phyloP scores from a whole-genome alignment of 768 basidiomycete species.

The Postia placenta region DNA sequence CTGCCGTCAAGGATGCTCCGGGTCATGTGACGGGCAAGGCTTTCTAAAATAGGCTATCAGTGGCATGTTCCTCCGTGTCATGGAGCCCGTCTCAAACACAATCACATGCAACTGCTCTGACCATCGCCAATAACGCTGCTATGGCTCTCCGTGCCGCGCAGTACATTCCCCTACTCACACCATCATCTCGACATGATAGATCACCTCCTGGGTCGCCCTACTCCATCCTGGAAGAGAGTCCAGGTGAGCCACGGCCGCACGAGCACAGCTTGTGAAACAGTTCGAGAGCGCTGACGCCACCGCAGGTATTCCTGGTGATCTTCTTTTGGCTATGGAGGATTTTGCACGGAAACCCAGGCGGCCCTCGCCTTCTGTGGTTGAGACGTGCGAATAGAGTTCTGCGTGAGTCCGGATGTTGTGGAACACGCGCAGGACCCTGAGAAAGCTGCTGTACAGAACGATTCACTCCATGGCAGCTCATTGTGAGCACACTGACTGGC shows the following conservation, averaged over 20 bases:
- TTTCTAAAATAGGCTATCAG: not conserved
- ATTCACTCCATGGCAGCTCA: conserved; percentile 96
- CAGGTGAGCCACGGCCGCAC: conserved; percentile 43
- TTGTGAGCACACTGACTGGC: conserved; percentile 77
- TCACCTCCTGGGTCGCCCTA: conserved; percentile 84
- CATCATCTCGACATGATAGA: conserved; percentile 67
- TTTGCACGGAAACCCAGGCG: conserved; percentile 50
- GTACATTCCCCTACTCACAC: conserved; percentile 1
- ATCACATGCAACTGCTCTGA: conserved; percentile 19
- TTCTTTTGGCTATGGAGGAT: conserved; percentile 90
- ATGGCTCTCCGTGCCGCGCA: not conserved
- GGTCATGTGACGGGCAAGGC: not conserved
- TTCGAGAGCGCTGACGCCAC: not conserved
- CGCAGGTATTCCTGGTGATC: conserved; percentile 82
- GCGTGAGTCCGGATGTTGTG: conserved; percentile 34
- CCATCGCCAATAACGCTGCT: not conserved
- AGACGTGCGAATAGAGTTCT: conserved; percentile 51
- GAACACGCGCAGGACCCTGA: not conserved
- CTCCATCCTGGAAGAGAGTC: conserved; percentile 81
- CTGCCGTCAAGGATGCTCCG: not conserved
- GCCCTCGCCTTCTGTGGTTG: conserved; percentile 65
- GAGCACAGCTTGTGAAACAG: too few relatives aligned
- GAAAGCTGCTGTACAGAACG: conserved; percentile 38
- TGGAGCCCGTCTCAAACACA: conserved; percentile 3
- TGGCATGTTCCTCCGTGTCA: not conserved